Evolutionary conservation across 768 basidiomycete species (phyloP).

Genomic region (Naganishia vishniacii): DNA sequence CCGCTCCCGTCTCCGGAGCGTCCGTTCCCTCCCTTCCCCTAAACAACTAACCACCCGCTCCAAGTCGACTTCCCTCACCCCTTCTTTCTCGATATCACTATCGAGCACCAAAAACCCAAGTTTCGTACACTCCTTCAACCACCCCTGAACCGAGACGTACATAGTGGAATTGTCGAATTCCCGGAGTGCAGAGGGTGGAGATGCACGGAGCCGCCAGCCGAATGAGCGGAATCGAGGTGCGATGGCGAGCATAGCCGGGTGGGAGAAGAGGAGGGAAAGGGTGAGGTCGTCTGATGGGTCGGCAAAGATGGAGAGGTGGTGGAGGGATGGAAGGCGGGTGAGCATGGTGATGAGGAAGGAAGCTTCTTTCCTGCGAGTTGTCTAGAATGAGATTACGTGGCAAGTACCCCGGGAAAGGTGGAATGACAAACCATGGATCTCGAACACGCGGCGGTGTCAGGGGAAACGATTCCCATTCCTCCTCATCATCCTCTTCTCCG

Average conservation of each 20-base stretch:
- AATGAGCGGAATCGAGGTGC: conserved; percentile 36
- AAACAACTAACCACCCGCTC: conserved; percentile 33
- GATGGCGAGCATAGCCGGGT: conserved; percentile 27
- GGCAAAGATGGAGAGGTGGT: conserved; percentile 46
- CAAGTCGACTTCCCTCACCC: conserved; percentile 36
- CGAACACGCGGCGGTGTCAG: conserved; percentile 6
- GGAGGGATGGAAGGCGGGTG: conserved; percentile 36
- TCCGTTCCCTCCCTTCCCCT: not conserved
- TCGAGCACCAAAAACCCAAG: conserved; percentile 42
- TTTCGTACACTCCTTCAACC: conserved; percentile 37
- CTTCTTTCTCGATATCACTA: conserved; percentile 39
- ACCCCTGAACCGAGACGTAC: conserved; percentile 41
- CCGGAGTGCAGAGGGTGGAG: conserved; percentile 35
- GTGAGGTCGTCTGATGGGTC: conserved; percentile 45
- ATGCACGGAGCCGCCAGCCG: conserved; percentile 44
- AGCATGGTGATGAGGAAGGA: conserved; percentile 35
- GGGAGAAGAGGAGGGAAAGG: conserved; percentile 35
- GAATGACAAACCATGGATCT: conserved; percentile 16
- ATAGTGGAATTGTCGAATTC: conserved; percentile 38
- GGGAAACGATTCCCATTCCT: conserved; percentile 6
- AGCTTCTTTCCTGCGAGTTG: conserved; percentile 31
- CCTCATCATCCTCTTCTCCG: conserved; percentile 1
- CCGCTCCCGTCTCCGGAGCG: not conserved
- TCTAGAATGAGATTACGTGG: too few relatives aligned
- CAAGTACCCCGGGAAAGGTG: conserved; percentile 22